Evolutionary conservation across 1,284 basidiomycete species (phyloP), one percentile per base, ranked within the genome.

Genomic region (Leccinum pachyderme): DNA sequence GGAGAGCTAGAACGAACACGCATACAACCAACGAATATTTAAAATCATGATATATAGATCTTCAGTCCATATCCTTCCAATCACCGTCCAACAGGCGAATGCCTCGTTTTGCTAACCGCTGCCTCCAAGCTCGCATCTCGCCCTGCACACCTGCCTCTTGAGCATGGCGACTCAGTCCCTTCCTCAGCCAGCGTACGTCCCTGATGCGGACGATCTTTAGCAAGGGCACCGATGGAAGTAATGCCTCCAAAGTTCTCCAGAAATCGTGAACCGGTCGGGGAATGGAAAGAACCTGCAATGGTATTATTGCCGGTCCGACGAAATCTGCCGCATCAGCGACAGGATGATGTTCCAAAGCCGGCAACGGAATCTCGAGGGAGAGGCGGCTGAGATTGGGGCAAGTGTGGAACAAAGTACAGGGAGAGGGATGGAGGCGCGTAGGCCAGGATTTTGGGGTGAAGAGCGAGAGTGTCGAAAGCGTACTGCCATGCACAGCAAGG

Each of bases 391-490:
- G 73, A 31, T 77, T 74, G 4, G 87, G 86, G 31, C 79, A 83
- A 12, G 75, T 76, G 33, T 72, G 64, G 8, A 91, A 74, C 5
- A 90, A 58, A 22, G 74, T 74, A 0, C 69, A 59, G 0, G 87
- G 83, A 2, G 86, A 84, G 15, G 84, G 79, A 57, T 82, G 81
- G 41, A 83, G 75, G 43, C 75, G 75, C 3, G 81, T 82, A 1
- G 87, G 90, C 85, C 87, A 91, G 41, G 80, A 79, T 62, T 87
- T 86, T 0, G 84, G 83, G 1, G 86, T 86, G 48, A 83, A 81
- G 51, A 92, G 77, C 33, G 86, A 78, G 2, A 93, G 77, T 0
- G 85, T 86, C 8, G 74, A 75, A 47, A 94, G 78, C 11, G 71
- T 71, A 33, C 65, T 52, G 1, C 91, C 91, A 62, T 93, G 91